Evolutionary conservation across 352 stramenopile genomes (phyloP).

Genomic region (Peronospora tabacina): DNA sequence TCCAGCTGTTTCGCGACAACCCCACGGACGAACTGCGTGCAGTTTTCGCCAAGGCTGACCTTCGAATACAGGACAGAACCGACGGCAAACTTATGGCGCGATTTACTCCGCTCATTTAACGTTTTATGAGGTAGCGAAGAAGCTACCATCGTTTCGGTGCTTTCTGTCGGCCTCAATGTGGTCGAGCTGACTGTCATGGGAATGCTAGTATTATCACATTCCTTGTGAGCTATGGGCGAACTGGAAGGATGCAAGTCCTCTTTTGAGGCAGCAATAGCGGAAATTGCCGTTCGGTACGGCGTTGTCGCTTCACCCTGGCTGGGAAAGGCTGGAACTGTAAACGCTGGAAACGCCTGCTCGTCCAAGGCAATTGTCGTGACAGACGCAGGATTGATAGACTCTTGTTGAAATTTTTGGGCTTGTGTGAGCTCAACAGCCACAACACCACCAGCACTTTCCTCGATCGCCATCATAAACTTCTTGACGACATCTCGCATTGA

Average conservation of each 20-base stretch:
- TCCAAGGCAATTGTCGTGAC: constrained; percentile 9
- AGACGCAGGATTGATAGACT: constrained; percentile 2
- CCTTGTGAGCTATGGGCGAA: constrained; percentile 3
- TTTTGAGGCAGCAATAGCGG: constrained; percentile 20
- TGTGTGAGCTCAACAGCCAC: constrained; percentile 14
- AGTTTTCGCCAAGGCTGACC: constrained; percentile 30
- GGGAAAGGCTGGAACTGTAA: constrained; percentile 15
- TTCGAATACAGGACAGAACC: constrained; percentile 37
- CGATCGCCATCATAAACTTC: constrained; percentile 24
- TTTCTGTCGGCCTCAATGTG: background rate
- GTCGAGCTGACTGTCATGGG: background rate
- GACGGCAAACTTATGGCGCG: constrained; percentile 29
- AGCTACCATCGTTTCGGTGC: constrained; percentile 1
- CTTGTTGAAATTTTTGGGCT: background rate
- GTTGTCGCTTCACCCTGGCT: constrained; percentile 10
- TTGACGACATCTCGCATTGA: constrained; percentile 50
- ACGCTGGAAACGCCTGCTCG: constrained; percentile 21
- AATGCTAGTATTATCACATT: background rate
- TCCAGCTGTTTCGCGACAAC: constrained; percentile 33
- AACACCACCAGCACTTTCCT: constrained; percentile 14
- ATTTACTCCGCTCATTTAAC: background rate
- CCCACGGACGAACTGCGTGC: constrained; percentile 39
- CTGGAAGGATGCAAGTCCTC: background rate
- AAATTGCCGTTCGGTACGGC: constrained; percentile 30
- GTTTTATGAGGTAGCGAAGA: constrained; percentile 1